Evolutionary conservation across 2,329 filamentous ascomycete genomes (phyloP).

Genomic region (Aspergillus sp.): DNA sequence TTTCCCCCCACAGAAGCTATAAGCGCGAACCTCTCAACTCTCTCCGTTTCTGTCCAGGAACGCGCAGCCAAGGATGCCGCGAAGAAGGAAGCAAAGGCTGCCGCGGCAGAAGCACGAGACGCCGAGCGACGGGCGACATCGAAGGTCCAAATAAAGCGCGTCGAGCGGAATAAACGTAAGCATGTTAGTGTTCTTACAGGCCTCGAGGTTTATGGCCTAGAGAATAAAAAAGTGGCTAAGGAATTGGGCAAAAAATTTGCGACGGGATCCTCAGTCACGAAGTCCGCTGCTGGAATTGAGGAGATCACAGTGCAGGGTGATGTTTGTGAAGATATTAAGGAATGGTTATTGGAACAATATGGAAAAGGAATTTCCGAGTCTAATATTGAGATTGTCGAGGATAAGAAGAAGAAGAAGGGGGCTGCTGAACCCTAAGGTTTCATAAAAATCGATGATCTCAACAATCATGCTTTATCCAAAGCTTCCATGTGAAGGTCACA

Average conservation of each 20-base stretch:
- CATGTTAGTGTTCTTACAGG: conserved; percentile 91
- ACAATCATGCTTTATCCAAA: conserved; percentile 10
- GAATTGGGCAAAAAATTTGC: conserved; percentile 99
- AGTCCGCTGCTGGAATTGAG: conserved; percentile 79
- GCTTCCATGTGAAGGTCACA: neutral
- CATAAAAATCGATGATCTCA: conserved; percentile 26
- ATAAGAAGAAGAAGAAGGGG: conserved; percentile 84
- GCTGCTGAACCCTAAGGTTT: conserved; percentile 8
- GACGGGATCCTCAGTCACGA: conserved; percentile 88
- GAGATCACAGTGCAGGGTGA: conserved; percentile 98
- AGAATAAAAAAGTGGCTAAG: conserved; percentile 94
- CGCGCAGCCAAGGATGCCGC: conserved; percentile 92
- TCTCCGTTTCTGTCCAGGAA: conserved; percentile 89
- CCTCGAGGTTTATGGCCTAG: conserved; percentile 84
- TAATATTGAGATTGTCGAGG: conserved; percentile 91
- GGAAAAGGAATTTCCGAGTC: conserved; percentile 82
- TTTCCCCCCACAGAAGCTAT: conserved; percentile 63
- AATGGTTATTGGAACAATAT: conserved; percentile 87
- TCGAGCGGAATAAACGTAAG: conserved; percentile 98
- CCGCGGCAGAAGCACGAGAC: conserved; percentile 79
- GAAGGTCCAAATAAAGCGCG: conserved; percentile 88
- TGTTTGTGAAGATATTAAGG: conserved; percentile 89
- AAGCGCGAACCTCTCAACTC: conserved; percentile 77
- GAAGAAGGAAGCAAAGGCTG: conserved; percentile 95
- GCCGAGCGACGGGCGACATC: conserved; percentile 79